A percentile compares a stretch with the other conserved stretches of the same genome.
These are phyloP conservation scores for Biancaea sappan DNA, from an alignment of 306 rosid species.

Conservation along the genomic window DNA sequence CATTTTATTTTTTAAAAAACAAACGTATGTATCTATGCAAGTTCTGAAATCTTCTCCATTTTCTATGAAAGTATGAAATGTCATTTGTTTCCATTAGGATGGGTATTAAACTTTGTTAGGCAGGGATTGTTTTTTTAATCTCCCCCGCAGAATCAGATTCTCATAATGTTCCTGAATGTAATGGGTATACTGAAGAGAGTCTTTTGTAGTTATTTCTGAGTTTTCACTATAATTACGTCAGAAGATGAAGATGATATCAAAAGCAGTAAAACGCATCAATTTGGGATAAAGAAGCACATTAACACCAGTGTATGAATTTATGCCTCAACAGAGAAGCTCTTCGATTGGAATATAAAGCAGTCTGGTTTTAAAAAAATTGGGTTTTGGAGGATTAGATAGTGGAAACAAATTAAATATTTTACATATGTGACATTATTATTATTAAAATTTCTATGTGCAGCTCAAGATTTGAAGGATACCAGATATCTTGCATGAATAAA, in stretches of 20 bases:
- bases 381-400: no score
- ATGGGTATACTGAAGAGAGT: not conserved
- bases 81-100: not conserved
- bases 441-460: no score
- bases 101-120: not conserved
- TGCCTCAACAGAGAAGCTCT: not conserved
- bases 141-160: no score
- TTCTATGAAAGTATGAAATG: not conserved
- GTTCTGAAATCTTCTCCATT: constrained; percentile 21
- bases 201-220: not conserved
- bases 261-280: not conserved
- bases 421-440: no score
- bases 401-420: no score
- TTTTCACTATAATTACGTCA: not conserved
- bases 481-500: not conserved
- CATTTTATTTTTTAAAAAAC: not conserved
- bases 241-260: not conserved
- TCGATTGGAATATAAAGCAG: not conserved
- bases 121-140: not conserved
- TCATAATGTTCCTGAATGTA: not conserved
- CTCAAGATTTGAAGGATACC: no score
- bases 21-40: constrained; percentile 9
- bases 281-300: no score
- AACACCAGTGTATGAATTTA: not conserved
- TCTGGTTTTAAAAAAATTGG: no score